Evolutionary conservation across 1,139 yeast species (phyloP), one percentile per base, ranked within the genome.

Genomic region (Diutina neorugosa): DNA sequence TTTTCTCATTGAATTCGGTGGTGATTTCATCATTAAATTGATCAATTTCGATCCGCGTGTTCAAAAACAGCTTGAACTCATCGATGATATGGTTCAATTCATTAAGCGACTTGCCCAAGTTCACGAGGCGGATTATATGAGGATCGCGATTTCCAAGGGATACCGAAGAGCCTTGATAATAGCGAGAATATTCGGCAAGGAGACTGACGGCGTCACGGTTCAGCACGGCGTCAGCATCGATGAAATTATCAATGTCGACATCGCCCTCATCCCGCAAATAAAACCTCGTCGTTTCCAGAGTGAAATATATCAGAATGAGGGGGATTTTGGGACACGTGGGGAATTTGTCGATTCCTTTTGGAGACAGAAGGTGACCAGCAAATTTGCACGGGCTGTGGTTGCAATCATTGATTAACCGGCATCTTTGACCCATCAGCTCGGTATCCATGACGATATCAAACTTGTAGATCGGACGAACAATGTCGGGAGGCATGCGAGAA

Each of bases 71-170:
- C 60, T 82, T 86, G 63, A 81, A 84, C 61, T 83, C 87, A 2
- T 72, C 70, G 31, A 83, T 82, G 43, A 75, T 65, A 3, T 59
- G 53, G 54, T 77, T 76, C 84, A 89, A 82, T 61, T 86, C 93
- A 57, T 80, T 80, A 54, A 86, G 63, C n/a, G 86, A 73, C 55
- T 80, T 74, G 8, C 90, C 91, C 34, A 83, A 69, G 56, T 78
- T 68, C 23, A 55, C 54, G 54, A 60, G 56, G 20, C 57, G 40
- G 21, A 43, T 7, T 5, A 46, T 25, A 16, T 16, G 5, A n/a
- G 50, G 21, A 21, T 18, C 25, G 27, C 25, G 25, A 14, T 6
- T 11, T 5, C 37, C 37, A 31, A 31, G 37, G n/a, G 37, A 31
- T 14, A 9, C 4, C n/a, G 37, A 4, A 4, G 37, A 31, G 1